Percentiles rank a stretch among this genome's conserved stretches.
phyloP scores from a whole-genome alignment of 139 green algal species.

The Micromonas commoda region DNA sequence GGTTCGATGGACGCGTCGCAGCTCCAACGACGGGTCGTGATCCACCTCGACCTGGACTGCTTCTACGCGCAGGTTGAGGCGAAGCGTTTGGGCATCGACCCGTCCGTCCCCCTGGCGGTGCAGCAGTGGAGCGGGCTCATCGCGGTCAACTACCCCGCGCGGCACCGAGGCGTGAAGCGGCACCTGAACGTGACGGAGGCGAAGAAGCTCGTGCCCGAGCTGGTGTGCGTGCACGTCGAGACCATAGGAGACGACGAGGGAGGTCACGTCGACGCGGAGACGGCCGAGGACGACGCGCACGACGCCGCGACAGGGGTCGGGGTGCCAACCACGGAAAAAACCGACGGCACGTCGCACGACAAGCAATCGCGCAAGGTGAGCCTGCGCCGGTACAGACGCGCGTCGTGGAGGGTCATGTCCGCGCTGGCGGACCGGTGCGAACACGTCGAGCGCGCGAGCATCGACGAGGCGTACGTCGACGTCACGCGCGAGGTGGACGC shows the following conservation, averaged over 20 bases:
- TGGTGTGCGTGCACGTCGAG: constrained; percentile 78
- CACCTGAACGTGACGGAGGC: constrained; percentile 70
- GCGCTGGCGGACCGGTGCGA: constrained; percentile 46
- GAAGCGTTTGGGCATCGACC: constrained; percentile 58
- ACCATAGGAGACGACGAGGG: constrained; percentile 55
- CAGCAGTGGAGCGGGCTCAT: constrained; percentile 70
- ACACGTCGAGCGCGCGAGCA: constrained; percentile 63
- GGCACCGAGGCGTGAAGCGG: constrained; percentile 63
- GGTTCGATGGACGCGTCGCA: not conserved
- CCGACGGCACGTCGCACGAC: not conserved
- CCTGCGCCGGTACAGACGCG: constrained; percentile 33
- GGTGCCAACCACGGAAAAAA: not conserved
- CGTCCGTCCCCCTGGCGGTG: constrained; percentile 61
- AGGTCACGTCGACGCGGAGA: not conserved
- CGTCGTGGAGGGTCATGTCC: constrained; percentile 20
- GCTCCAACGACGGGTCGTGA: constrained; percentile 34
- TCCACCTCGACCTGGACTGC: constrained; percentile 67
- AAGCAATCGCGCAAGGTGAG: constrained; percentile 25
- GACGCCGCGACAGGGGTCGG: too few species aligned
- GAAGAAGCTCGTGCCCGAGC: constrained; percentile 61
- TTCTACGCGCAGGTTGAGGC: constrained; percentile 74
- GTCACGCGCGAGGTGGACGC: too few species aligned
- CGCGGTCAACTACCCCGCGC: constrained; percentile 74
- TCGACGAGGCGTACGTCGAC: constrained; percentile 91
- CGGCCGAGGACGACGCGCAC: not conserved